A percentile compares a stretch with the other conserved stretches of the same genome.
These are phyloP conservation scores for Fistulinella staudtii DNA, from an alignment of 1,284 basidiomycete species.

Conservation along the genomic window DNA sequence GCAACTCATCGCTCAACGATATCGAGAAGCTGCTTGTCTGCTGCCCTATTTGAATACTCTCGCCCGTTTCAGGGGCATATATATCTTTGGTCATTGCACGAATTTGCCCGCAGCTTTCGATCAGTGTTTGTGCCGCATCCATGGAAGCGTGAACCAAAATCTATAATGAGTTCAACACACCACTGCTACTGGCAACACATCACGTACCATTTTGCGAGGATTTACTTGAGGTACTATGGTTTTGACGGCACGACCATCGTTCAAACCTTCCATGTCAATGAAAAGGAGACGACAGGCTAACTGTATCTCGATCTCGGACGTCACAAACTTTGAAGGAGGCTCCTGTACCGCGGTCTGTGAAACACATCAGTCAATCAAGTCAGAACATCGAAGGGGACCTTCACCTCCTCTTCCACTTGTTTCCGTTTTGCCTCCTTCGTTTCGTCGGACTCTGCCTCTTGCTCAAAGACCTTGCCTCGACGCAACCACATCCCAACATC, in stretches of 20 bases:
- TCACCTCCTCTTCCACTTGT: constrained; percentile 76
- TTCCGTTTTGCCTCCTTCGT: constrained; percentile 68
- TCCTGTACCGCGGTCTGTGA: constrained; percentile 68
- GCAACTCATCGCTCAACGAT: constrained; percentile 85
- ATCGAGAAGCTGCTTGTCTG: constrained; percentile 94
- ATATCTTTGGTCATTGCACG: constrained; percentile 90
- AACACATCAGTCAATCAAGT: constrained; percentile 1
- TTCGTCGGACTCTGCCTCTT: constrained; percentile 82
- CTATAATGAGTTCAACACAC: constrained; percentile 39
- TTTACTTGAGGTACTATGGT: constrained; percentile 96
- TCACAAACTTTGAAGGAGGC: constrained; percentile 89
- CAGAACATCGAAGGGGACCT: constrained; percentile 36
- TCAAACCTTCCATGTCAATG: constrained; percentile 93
- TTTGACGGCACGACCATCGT: constrained; percentile 95
- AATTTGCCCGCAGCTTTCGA: constrained; percentile 77
- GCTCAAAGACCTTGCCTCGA: constrained; percentile 84
- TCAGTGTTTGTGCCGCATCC: constrained; percentile 65
- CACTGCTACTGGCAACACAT: neutral
- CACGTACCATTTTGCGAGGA: constrained; percentile 84
- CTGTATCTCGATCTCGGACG: constrained; percentile 69
- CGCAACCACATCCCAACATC: constrained; percentile 93
- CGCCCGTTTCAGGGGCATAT: constrained; percentile 69
- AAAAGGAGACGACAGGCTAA: constrained; percentile 84
- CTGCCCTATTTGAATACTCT: constrained; percentile 87
- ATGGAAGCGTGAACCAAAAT: constrained; percentile 81